Evolutionary conservation across 371 early-diverging fungal genomes (phyloP), one percentile per base, ranked within the genome.

Genomic region (Fennellomyces sp.): DNA sequence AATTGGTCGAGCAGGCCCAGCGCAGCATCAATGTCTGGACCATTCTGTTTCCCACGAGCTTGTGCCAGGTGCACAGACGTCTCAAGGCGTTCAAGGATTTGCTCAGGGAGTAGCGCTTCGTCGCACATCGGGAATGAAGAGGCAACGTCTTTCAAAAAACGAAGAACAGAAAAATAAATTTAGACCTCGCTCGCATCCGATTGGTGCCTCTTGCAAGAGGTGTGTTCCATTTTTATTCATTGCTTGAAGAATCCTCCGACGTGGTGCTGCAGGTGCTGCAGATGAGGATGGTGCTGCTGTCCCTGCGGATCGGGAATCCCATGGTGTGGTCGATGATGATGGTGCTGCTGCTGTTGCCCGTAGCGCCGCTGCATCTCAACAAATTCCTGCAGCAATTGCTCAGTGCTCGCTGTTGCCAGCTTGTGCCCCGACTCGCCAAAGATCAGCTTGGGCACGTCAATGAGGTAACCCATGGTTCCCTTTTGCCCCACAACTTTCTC

Each of bases 381-480:
- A 27, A 28, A 50, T 27, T 25, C 28, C 28, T 58, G 59, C 21
- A 59, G 36, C 26, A 54, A 28, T 13, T 13, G 59, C 23, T 57
- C 41, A 13, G 26, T 39, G 17, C 29, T 42, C 41, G 23, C 13
- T 11, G 17, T n/a, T 28, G 28, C 41, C 6, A 58, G 26, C 10
- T 31, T 53, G 23, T 33, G 33, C 0, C 69, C 73, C 17, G 59
- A 56, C 53, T 61, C 42, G 31, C 76, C 72, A 68, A 70, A 76
- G 2, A 76, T 51, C 17, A 76, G 52, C n/a, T 60, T 63, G 0
- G 76, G 76, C 17, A 70, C 76, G 51, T 70, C 69, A 7, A 76
- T 54, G n/a, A 64, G 35, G 12, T 76, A 76, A 0, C 73, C 73
- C 59, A 64, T 66, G 8, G 76, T 76, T 1, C 73, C 71, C 27